Evolutionary conservation across 176 grass and related monocot species (phyloP).

Genomic region (Triticum monococcum): DNA sequence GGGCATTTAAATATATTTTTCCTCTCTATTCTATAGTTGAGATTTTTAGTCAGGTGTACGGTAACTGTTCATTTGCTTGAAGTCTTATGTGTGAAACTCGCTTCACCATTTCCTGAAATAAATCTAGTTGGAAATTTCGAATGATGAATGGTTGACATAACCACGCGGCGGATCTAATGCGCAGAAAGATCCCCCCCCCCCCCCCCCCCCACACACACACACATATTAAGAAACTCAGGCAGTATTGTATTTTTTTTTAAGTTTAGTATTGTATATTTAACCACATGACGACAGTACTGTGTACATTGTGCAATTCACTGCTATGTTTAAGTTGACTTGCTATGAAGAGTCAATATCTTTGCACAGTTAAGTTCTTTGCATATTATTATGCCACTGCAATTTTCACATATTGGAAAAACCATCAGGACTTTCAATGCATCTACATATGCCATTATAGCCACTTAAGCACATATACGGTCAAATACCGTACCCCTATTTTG

Average conservation of each 20-base stretch:
- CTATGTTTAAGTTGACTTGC: constrained; percentile 4
- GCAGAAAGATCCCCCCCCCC: background rate
- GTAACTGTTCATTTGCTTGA: background rate
- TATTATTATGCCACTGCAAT: background rate
- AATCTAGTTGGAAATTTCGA: background rate
- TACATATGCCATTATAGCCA: background rate
- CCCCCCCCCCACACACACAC: background rate
- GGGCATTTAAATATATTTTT: background rate
- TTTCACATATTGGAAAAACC: too few relatives aligned
- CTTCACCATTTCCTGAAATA: background rate
- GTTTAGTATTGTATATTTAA: too few relatives aligned
- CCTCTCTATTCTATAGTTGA: background rate
- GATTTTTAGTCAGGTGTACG: constrained; percentile 3
- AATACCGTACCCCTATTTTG: too few relatives aligned
- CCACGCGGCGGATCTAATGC: background rate
- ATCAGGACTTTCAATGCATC: background rate
- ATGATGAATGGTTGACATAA: constrained; percentile 1
- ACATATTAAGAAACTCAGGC: background rate
- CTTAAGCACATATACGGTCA: too few relatives aligned
- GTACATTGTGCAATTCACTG: background rate
- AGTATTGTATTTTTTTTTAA: too few relatives aligned
- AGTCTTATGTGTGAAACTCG: background rate
- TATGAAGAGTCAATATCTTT: constrained; percentile 25
- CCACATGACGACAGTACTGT: background rate
- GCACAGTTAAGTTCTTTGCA: constrained; percentile 7